Conservation (phyloP, 257 asterid genomes). For the Eucommia ulmoides region DNA sequence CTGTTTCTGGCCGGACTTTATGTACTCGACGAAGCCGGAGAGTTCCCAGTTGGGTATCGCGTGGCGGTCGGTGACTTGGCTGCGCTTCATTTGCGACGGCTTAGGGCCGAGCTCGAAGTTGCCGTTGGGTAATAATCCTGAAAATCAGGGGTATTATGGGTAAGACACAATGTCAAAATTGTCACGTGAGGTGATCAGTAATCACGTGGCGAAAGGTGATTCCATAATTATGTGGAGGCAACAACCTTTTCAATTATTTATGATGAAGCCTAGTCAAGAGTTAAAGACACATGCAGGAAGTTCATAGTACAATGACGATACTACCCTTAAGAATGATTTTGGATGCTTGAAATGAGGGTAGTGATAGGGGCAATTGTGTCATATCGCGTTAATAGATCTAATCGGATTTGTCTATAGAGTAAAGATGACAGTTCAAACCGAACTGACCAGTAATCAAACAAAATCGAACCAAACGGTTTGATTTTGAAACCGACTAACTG, state of each 20-base stretch:
- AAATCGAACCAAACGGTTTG: too few relatives aligned
- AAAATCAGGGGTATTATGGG: neutral
- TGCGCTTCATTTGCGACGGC: slow-evolving; percentile 53
- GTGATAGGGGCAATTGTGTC: too few relatives aligned
- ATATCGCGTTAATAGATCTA: too few relatives aligned
- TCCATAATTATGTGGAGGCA: too few relatives aligned
- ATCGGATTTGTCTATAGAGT: too few relatives aligned
- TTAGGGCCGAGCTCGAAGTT: slow-evolving; percentile 67
- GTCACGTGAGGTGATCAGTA: too few relatives aligned
- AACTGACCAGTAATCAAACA: too few relatives aligned
- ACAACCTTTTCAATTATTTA: neutral
- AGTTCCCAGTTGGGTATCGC: slow-evolving; percentile 64
- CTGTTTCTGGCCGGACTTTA: slow-evolving; percentile 65
- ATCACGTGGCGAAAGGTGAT: too few relatives aligned
- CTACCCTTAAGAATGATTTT: neutral
- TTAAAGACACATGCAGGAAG: neutral
- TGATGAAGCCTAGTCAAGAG: neutral
- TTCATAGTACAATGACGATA: neutral
- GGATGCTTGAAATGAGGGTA: too few relatives aligned
- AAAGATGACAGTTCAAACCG: too few relatives aligned
- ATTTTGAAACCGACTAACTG: too few relatives aligned
- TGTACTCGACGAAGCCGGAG: slow-evolving; percentile 68
- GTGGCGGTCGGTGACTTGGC: slow-evolving; percentile 32
- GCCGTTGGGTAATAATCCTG: slow-evolving; percentile 77
- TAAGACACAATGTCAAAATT: neutral